phyloP scores from a whole-genome alignment of 352 stramenopile genomes.

The Ochromonadaceae sp. region DNA sequence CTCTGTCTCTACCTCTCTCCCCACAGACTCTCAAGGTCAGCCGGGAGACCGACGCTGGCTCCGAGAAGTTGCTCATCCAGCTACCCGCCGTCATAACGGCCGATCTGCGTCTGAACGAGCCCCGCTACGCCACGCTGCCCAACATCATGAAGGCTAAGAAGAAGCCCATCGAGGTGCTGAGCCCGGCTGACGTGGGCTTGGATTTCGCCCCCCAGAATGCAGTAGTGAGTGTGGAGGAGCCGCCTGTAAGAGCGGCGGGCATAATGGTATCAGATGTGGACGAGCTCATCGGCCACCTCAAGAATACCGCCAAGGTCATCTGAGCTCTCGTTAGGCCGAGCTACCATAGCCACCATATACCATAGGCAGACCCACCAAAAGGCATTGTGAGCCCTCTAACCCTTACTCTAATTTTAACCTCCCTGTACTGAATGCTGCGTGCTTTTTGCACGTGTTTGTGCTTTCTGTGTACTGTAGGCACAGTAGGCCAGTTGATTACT shows the following conservation, averaged over 20 bases:
- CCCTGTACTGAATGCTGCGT: no score
- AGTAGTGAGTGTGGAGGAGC: slow-evolving; percentile 69
- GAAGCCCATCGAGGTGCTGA: slow-evolving; percentile 54
- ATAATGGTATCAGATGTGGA: slow-evolving; percentile 85
- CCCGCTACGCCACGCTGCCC: slow-evolving; percentile 94
- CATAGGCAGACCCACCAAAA: no score
- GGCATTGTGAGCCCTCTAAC: no score
- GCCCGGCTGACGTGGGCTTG: slow-evolving; percentile 39
- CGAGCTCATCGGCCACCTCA: slow-evolving; percentile 87
- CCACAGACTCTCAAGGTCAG: slow-evolving; percentile 46
- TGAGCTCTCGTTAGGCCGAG: no score
- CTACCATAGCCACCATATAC: no score
- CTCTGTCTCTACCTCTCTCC: not conserved
- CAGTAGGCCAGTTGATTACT: no score
- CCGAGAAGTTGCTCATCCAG: slow-evolving; percentile 61
- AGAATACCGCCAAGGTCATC: slow-evolving; percentile 76
- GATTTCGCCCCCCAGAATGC: slow-evolving; percentile 41
- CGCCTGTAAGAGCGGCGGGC: slow-evolving; percentile 71
- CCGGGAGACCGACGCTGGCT: slow-evolving; percentile 81
- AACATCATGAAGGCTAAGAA: slow-evolving; percentile 99
- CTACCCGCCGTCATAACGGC: slow-evolving; percentile 90
- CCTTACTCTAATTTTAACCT: no score
- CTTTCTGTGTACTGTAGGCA: no score
- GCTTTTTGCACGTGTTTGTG: no score
- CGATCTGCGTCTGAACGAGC: slow-evolving; percentile 95